A percentile compares a stretch with the other conserved stretches of the same genome.
phyloP scores from a whole-genome alignment of 2,329 filamentous ascomycete species.

The Eutypa lata region DNA sequence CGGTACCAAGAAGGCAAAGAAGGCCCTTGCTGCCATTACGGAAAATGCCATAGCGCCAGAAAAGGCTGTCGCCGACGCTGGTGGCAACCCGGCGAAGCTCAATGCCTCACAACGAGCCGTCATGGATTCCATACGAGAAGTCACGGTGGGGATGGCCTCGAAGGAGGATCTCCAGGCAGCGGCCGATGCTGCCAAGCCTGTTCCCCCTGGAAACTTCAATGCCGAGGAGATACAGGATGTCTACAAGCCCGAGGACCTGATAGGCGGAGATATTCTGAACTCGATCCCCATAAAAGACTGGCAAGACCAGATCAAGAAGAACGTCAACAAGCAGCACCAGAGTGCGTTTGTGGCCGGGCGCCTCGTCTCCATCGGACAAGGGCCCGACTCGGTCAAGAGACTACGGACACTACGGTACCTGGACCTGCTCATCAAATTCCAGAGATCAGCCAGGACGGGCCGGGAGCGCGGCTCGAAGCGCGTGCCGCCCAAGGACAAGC shows the following conservation, averaged over 20 bases:
- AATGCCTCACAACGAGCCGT: constrained; percentile 57
- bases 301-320: constrained; percentile 62
- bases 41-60: constrained; percentile 65
- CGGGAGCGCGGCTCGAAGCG: constrained; percentile 44
- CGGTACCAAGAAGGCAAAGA: constrained; percentile 82
- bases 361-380: constrained; percentile 51
- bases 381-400: constrained; percentile 49
- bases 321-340: constrained; percentile 52
- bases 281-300: constrained; percentile 70
- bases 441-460: constrained; percentile 43
- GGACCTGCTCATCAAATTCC: constrained; percentile 54
- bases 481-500: constrained; percentile 60
- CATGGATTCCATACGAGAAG: constrained; percentile 59
- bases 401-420: constrained; percentile 61
- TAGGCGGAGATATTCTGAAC: constrained; percentile 65
- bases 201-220: constrained; percentile 65
- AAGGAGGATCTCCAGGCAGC: constrained; percentile 62
- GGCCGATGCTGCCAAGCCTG: constrained; percentile 67
- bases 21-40: constrained; percentile 57
- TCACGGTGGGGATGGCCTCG: constrained; percentile 64
- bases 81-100: constrained; percentile 45
- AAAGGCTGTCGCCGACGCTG: constrained; percentile 54
- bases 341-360: constrained; percentile 66
- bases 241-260: constrained; percentile 64
- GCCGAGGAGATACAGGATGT: constrained; percentile 69